Percentiles rank a stretch among this genome's conserved stretches.
phyloP scores from a whole-genome alignment of 768 basidiomycete genomes.

The Boletellus sp. region DNA sequence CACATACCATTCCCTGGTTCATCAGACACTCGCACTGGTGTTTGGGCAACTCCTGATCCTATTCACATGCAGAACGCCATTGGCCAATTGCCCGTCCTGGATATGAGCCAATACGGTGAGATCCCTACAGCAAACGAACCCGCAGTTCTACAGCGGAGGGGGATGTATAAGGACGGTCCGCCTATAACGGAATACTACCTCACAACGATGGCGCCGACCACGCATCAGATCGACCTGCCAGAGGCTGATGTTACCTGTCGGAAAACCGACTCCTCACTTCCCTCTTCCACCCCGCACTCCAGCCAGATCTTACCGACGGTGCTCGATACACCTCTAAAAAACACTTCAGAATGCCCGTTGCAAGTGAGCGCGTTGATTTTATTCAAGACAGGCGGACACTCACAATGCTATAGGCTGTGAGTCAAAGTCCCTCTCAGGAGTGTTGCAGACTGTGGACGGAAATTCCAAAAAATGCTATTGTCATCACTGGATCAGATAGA shows the following conservation, averaged over 20 bases:
- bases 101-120: neutral
- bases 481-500: slow-evolving; percentile 34
- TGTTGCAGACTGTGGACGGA: slow-evolving; percentile 16
- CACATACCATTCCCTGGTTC: neutral
- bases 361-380: slow-evolving; percentile 2
- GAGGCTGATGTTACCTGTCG: neutral
- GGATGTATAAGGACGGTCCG: neutral
- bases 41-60: neutral
- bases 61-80: neutral
- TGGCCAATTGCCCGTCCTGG: neutral
- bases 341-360: neutral
- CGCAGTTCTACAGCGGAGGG: neutral
- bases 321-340: neutral
- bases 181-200: neutral
- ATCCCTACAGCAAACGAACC: neutral
- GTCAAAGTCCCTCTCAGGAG: slow-evolving; percentile 9
- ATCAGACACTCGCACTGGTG: neutral
- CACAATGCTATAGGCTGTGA: neutral
- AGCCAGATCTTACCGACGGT: neutral
- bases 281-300: neutral
- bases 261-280: neutral
- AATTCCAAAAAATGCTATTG: slow-evolving; percentile 4
- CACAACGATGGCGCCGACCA: neutral
- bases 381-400: neutral
- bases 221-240: neutral